phyloP scores from a whole-genome alignment of 164 flowering plant genomes.

The Magnolia kwangsiensis region DNA sequence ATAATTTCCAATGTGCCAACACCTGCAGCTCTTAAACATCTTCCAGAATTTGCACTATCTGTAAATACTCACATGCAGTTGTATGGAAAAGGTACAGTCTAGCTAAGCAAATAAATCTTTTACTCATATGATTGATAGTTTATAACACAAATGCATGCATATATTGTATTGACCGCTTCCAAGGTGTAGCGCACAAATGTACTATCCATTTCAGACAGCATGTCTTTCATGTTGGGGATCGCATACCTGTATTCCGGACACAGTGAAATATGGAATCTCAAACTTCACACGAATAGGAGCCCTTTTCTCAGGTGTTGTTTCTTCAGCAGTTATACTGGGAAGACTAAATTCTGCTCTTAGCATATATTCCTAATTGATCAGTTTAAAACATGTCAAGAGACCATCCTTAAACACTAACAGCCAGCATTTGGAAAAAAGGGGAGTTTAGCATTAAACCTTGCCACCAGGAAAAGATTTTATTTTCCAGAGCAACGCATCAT shows the following conservation, averaged over 20 bases:
- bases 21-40: no score
- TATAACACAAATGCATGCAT: neutral
- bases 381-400: no score
- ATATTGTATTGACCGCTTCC: neutral
- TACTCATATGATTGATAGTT: no score
- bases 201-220: neutral
- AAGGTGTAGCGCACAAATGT: no score
- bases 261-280: slow-evolving; percentile 93
- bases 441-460: slow-evolving; percentile 50
- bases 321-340: slow-evolving; percentile 88
- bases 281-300: slow-evolving; percentile 98
- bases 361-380: slow-evolving; percentile 71
- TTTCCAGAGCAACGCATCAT: slow-evolving; percentile 87
- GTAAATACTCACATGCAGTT: no score
- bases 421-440: neutral
- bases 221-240: neutral
- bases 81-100: no score
- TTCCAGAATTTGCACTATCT: no score
- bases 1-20: no score
- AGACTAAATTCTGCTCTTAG: slow-evolving; percentile 89
- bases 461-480: slow-evolving; percentile 97
- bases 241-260: slow-evolving; percentile 94
- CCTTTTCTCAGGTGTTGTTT: slow-evolving; percentile 78
- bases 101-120: no score
- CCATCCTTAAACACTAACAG: neutral